Percentiles rank a stretch among this genome's conserved stretches.
Evolutionary conservation across 1,284 basidiomycete species (phyloP).

Genomic region (Heterobasidion occidentale): DNA sequence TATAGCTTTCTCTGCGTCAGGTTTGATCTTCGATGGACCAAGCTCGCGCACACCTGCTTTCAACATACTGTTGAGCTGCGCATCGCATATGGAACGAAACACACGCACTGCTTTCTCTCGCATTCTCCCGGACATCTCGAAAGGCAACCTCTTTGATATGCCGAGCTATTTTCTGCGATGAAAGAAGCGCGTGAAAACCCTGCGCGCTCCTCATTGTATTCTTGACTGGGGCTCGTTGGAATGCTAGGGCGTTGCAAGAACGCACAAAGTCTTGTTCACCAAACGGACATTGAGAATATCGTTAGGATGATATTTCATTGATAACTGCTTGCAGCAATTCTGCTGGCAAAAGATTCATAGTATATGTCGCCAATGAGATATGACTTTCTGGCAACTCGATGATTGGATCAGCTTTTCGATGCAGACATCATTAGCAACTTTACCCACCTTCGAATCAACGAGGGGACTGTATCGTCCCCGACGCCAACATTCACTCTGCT

Average conservation of each 20-base stretch:
- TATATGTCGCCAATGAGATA: not conserved
- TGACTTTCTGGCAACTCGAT: too few relatives aligned
- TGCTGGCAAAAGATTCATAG: conserved; percentile 1
- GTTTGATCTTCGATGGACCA: not conserved
- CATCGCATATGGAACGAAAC: not conserved
- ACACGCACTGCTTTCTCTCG: not conserved
- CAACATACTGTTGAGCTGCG: not conserved
- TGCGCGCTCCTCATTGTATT: conserved; percentile 5
- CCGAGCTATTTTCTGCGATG: conserved; percentile 6
- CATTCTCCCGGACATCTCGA: not conserved
- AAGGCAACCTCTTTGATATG: conserved; percentile 6
- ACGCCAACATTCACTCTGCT: not conserved
- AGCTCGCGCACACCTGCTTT: not conserved
- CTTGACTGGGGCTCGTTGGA: conserved; percentile 8
- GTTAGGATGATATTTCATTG: conserved; percentile 5
- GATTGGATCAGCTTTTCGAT: not conserved
- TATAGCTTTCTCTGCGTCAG: not conserved
- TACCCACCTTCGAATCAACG: too few relatives aligned
- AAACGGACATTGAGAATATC: conserved; percentile 10
- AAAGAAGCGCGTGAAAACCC: conserved; percentile 4
- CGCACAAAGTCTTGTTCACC: conserved; percentile 10
- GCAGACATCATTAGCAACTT: not conserved
- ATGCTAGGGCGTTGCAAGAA: conserved; percentile 11
- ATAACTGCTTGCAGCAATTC: conserved; percentile 13
- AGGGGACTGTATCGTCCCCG: too few relatives aligned